Evolutionary conservation across 1,284 basidiomycete species (phyloP).

Genomic region (Inonotus hispidus): DNA sequence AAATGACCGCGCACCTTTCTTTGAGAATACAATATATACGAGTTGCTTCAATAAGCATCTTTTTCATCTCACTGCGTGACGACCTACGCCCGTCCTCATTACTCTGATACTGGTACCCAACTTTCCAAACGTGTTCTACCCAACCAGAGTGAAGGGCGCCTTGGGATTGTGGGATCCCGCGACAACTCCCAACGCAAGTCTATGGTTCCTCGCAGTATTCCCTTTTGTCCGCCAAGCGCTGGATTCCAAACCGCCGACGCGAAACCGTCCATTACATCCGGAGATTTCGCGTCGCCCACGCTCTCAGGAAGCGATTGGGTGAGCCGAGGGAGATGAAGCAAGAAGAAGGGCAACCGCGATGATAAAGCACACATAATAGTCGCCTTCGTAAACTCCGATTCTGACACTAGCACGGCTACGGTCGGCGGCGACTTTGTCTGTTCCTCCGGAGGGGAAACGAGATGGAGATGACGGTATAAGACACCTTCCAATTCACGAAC

Average conservation of each 20-base stretch:
- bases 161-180: slow-evolving; percentile 4
- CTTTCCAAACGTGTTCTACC: slow-evolving; percentile 15
- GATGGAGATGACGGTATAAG: slow-evolving; percentile 39
- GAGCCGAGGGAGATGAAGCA: slow-evolving; percentile 63
- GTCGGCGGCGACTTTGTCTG: slow-evolving; percentile 31
- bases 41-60: not conserved
- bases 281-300: not conserved
- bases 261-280: slow-evolving; percentile 21
- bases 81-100: not conserved
- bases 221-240: slow-evolving; percentile 45
- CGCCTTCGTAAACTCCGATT: slow-evolving; percentile 68
- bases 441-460: slow-evolving; percentile 2
- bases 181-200: slow-evolving; percentile 65
- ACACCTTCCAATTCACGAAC: slow-evolving; percentile 89
- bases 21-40: too few species aligned
- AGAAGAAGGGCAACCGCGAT: slow-evolving; percentile 69
- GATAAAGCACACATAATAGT: slow-evolving; percentile 64
- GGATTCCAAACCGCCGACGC: slow-evolving; percentile 62
- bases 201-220: slow-evolving; percentile 50
- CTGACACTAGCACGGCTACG: slow-evolving; percentile 70
- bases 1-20: too few species aligned
- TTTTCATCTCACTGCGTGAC: not conserved
- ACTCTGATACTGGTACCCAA: slow-evolving; percentile 4
- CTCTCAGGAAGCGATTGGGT: not conserved
- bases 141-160: slow-evolving; percentile 15